A percentile compares a stretch with the other conserved stretches of the same genome.
These are phyloP conservation scores for Monascus purpureus DNA, from an alignment of 495 filamentous ascomycete species.

Conservation along the genomic window DNA sequence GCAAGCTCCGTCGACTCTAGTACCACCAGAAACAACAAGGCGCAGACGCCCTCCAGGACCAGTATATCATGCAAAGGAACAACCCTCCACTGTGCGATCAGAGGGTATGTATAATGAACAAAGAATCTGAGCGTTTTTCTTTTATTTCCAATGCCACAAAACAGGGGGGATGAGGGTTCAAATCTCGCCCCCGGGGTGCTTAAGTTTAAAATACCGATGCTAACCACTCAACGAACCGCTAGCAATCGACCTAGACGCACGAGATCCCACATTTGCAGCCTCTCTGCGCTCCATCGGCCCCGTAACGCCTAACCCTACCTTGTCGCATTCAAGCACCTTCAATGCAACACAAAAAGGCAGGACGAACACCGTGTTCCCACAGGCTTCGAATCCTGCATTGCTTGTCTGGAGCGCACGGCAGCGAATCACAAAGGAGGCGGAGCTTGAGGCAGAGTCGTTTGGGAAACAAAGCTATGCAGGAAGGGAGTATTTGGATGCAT, in stretches of 20 bases:
- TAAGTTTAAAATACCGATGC: too few species aligned
- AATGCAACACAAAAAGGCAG: slow-evolving; percentile 2
- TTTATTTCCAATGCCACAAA: background rate
- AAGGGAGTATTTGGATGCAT: slow-evolving; percentile 46
- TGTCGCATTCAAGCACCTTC: slow-evolving; percentile 42
- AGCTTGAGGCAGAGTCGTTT: slow-evolving; percentile 31
- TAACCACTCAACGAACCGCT: too few species aligned
- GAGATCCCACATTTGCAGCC: slow-evolving; percentile 48
- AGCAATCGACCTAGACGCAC: slow-evolving; percentile 54
- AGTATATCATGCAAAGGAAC: slow-evolving; percentile 26
- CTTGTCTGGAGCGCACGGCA: slow-evolving; percentile 32
- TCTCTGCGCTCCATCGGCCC: slow-evolving; percentile 50
- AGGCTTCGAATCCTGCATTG: slow-evolving; percentile 38
- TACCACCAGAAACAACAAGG: slow-evolving; percentile 6
- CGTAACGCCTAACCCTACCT: slow-evolving; percentile 45
- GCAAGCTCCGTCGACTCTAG: slow-evolving; percentile 10
- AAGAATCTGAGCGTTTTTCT: background rate
- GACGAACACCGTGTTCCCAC: slow-evolving; percentile 30
- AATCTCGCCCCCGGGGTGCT: too few species aligned
- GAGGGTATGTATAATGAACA: too few species aligned
- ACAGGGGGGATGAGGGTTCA: too few species aligned
- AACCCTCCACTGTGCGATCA: slow-evolving; percentile 14
- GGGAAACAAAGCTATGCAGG: slow-evolving; percentile 29
- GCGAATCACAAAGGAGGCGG: slow-evolving; percentile 29
- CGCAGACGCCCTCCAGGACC: slow-evolving; percentile 14